Evolutionary conservation across 2,329 filamentous ascomycete genomes (phyloP).

Genomic region (Fusarium floridanum): DNA sequence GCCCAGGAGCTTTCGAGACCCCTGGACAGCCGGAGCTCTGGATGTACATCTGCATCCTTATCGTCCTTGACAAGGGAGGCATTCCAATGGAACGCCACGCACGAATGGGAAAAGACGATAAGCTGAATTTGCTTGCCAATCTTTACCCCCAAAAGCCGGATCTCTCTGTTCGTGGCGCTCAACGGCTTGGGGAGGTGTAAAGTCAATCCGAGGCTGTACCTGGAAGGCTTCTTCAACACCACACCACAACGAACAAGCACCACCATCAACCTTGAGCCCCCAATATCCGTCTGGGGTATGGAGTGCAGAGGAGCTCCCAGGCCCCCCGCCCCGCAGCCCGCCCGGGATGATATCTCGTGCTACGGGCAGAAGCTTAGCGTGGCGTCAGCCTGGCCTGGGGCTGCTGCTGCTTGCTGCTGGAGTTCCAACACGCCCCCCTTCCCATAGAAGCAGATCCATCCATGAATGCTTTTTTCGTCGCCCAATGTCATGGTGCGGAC

Average conservation of each 20-base stretch:
- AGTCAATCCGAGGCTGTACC: slow-evolving; percentile 8
- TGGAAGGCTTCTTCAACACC: neutral
- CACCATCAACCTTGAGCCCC: slow-evolving; percentile 3
- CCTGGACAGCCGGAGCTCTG: slow-evolving; percentile 3
- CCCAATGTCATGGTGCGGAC: slow-evolving; percentile 16
- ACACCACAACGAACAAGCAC: neutral
- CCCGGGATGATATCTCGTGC: neutral
- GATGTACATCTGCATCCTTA: slow-evolving; percentile 12
- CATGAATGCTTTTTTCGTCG: slow-evolving; percentile 13
- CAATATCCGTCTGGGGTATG: slow-evolving; percentile 8
- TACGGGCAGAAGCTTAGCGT: slow-evolving; percentile 16
- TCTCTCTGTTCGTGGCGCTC: slow-evolving; percentile 1
- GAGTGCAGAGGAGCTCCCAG: slow-evolving; percentile 3
- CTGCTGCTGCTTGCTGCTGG: neutral
- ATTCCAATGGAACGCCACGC: neutral
- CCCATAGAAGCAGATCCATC: slow-evolving; percentile 12
- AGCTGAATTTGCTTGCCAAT: neutral
- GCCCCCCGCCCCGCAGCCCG: neutral
- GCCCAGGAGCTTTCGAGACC: slow-evolving; percentile 5
- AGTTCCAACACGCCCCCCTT: slow-evolving; percentile 15
- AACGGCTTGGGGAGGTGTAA: neutral
- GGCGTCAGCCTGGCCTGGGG: slow-evolving; percentile 10
- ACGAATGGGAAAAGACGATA: neutral
- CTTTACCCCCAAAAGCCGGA: neutral
- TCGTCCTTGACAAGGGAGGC: neutral